Evolutionary conservation across 257 asterid genomes (phyloP).

Genomic region (Lantana camara): DNA sequence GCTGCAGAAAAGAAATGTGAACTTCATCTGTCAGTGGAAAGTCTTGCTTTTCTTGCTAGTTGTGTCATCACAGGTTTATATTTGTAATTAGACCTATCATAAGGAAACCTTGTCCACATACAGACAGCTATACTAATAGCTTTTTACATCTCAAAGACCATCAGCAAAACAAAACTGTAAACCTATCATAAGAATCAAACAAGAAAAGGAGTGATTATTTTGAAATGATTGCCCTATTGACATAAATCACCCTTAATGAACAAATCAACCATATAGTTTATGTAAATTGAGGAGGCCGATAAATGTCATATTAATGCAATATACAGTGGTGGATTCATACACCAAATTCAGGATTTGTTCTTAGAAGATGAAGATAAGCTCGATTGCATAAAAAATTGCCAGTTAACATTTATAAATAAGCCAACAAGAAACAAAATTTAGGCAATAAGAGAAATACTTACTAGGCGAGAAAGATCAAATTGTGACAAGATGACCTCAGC

Average conservation of each 20-base stretch:
- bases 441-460: constrained; percentile 30
- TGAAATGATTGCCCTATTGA: not conserved
- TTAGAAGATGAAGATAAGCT: not conserved
- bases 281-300: not conserved
- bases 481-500: constrained; percentile 91
- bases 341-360: not conserved
- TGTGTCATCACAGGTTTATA: too few species aligned
- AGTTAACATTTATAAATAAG: not conserved
- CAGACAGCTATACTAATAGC: not conserved
- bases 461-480: constrained; percentile 93
- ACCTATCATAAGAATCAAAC: not conserved
- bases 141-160: not conserved
- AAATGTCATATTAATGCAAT: not conserved
- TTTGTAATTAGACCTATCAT: not conserved
- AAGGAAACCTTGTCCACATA: not conserved
- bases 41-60: too few species aligned
- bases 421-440: constrained; percentile 14
- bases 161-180: not conserved
- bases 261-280: not conserved
- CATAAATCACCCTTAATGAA: not conserved
- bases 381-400: not conserved
- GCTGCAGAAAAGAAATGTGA: too few species aligned
- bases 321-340: not conserved
- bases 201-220: not conserved
- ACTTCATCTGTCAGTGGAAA: too few species aligned